phyloP scores from a whole-genome alignment of 75 land plant genomes.

The Picea sitchensis region DNA sequence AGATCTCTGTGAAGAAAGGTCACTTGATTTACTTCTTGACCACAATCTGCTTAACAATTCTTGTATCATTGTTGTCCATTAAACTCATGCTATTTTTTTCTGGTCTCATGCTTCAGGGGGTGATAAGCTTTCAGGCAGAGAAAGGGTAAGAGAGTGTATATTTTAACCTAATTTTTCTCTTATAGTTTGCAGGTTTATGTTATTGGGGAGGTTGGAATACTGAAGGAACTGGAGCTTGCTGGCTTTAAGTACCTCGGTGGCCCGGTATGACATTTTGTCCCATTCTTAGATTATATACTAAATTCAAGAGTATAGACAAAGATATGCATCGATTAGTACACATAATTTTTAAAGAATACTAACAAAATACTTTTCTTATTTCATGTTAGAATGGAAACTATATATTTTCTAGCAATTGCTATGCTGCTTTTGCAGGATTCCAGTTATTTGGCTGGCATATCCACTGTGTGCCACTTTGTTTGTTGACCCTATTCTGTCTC shows the following conservation, averaged over 20 bases:
- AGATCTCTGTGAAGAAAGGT: no score
- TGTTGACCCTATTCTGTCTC: no score
- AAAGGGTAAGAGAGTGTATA: neutral
- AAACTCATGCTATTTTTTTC: neutral
- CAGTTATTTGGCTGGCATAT: neutral
- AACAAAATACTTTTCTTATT: neutral
- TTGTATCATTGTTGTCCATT: neutral
- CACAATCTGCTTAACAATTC: no score
- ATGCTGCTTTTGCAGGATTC: neutral
- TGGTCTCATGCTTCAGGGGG: neutral
- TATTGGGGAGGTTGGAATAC: slow-evolving; percentile 94
- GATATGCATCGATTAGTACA: neutral
- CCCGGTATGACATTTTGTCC: slow-evolving; percentile 49
- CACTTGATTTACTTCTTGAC: no score
- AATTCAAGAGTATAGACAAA: neutral
- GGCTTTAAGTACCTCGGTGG: slow-evolving; percentile 94
- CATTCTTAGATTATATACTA: neutral
- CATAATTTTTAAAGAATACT: neutral
- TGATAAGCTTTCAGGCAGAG: neutral
- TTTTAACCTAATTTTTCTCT: slow-evolving; percentile 6
- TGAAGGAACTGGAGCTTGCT: slow-evolving; percentile 96
- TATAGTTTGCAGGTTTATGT: slow-evolving; percentile 69
- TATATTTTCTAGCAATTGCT: neutral
- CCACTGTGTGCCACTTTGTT: neutral
- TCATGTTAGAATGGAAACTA: neutral